Base-by-base conservation (phyloP, 495 filamentous ascomycete genomes). In the Achaetomiella virescens region DNA sequence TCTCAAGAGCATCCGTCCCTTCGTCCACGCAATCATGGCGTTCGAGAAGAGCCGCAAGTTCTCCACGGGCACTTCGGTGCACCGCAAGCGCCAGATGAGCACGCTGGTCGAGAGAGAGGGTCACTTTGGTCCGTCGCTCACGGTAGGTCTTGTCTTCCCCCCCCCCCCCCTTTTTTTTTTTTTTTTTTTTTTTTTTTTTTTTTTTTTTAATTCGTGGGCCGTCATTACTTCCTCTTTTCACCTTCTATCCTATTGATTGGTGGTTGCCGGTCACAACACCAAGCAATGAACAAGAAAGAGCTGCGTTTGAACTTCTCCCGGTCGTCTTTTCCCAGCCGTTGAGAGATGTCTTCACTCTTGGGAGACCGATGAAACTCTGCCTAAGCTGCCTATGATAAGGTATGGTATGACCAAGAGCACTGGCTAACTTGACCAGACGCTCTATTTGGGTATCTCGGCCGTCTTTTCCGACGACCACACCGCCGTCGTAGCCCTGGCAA, bases 371-470 rank as follows among this genome's bases (percentile, higher is more conserved):
- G n/a, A n/a, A n/a, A n/a, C n/a, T n/a, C n/a, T n/a, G n/a, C n/a
- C n/a, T n/a, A n/a, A n/a, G n/a, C n/a, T n/a, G n/a, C n/a, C n/a
- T n/a, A n/a, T n/a, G n/a, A n/a, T n/a, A n/a, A n/a, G n/a, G n/a
- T n/a, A n/a, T n/a, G n/a, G n/a, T n/a, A n/a, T n/a, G n/a, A n/a
- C n/a, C n/a, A n/a, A n/a, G 9, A 31, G 27, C 27, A 31, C 4
- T 49, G 17, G 10, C 66, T 70, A 27, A 70, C 61, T 45, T 20
- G n/a, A 37, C 14, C 40, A 89, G 85, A 79, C 76, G 9, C 77
- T 87, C 21, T 90, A 83, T 55, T 76, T 79, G 22, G 86, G 86
- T 37, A 73, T 86, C 25, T 83, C 86, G 1, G 75, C 73, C 29
- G 74, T 75, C 17, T 73, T 77, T 20, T 69, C 75, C 3, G 72